A percentile compares a stretch with the other conserved stretches of the same genome.
Evolutionary conservation across 768 basidiomycete species (phyloP).

Genomic region (Hygrophoropsis aurantiaca): DNA sequence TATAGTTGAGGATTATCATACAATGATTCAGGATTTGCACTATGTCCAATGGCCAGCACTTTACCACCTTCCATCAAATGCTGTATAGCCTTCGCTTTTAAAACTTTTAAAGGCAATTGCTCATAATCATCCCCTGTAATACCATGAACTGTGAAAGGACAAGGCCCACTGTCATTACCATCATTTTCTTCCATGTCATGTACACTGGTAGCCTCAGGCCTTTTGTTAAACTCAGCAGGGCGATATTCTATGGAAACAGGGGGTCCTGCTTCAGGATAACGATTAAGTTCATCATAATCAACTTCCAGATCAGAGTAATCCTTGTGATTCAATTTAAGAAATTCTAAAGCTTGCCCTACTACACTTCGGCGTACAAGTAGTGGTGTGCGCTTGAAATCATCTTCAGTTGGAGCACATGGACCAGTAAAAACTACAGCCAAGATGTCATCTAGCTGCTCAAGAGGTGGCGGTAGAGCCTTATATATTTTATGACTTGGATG

Average conservation of each 20-base stretch:
- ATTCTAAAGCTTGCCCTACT: slow-evolving; percentile 33
- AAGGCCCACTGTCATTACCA: slow-evolving; percentile 39
- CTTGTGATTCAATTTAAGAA: slow-evolving; percentile 33
- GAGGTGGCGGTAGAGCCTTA: slow-evolving; percentile 28
- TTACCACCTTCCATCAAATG: too few species aligned
- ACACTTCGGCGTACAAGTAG: too few species aligned
- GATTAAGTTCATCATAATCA: slow-evolving; percentile 20
- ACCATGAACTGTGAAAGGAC: too few species aligned
- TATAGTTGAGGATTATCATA: slow-evolving; percentile 44
- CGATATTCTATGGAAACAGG: slow-evolving; percentile 20
- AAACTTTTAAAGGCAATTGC: slow-evolving; percentile 12
- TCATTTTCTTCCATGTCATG: slow-evolving; percentile 27
- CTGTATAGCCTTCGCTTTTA: slow-evolving; percentile 25
- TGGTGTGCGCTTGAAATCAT: too few species aligned
- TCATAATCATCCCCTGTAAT: slow-evolving; percentile 22
- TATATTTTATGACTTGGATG: too few species aligned
- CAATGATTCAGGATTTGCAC: slow-evolving; percentile 38
- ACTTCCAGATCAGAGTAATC: slow-evolving; percentile 32
- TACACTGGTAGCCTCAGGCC: too few species aligned
- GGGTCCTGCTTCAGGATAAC: slow-evolving; percentile 21
- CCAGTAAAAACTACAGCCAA: slow-evolving; percentile 29
- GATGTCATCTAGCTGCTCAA: slow-evolving; percentile 32
- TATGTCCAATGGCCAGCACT: too few species aligned
- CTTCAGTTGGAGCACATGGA: slow-evolving; percentile 21
- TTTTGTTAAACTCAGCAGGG: slow-evolving; percentile 22